Conservation (phyloP, 2,329 filamentous ascomycete genomes). For the Verticillium dahliae region DNA sequence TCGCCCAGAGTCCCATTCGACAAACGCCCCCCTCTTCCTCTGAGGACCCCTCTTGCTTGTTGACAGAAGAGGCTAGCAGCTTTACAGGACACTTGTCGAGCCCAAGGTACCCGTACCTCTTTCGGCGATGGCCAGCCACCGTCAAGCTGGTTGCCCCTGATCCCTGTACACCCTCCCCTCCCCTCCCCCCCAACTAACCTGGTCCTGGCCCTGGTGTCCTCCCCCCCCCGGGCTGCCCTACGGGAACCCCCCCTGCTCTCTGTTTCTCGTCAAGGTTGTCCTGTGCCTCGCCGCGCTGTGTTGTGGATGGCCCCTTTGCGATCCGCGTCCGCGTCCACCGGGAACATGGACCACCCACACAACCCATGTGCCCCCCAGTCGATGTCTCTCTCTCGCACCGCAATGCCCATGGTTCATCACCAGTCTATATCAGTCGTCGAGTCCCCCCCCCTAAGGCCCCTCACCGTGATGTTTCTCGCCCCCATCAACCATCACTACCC, state of each 20-base stretch:
- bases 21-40: neutral
- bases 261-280: neutral
- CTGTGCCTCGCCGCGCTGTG: neutral
- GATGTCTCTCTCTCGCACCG: neutral
- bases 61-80: neutral
- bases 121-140: neutral
- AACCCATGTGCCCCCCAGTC: neutral
- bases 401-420: conserved; percentile 3
- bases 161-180: neutral
- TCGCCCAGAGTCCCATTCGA: neutral
- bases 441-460: conserved; percentile 8
- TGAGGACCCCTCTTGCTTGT: neutral
- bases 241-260: neutral
- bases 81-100: neutral
- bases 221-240: neutral
- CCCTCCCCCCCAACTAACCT: neutral
- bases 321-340: conserved; percentile 2
- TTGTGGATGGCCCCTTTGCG: neutral
- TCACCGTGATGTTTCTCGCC: conserved; percentile 6
- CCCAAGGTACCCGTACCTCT: neutral
- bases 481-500: conserved; percentile 7
- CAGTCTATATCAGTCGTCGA: conserved; percentile 13
- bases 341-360: conserved; percentile 1
- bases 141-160: neutral
- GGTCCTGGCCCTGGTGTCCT: neutral